phyloP scores from a whole-genome alignment of 2,329 filamentous ascomycete species.

The Remersonia thermophila region DNA sequence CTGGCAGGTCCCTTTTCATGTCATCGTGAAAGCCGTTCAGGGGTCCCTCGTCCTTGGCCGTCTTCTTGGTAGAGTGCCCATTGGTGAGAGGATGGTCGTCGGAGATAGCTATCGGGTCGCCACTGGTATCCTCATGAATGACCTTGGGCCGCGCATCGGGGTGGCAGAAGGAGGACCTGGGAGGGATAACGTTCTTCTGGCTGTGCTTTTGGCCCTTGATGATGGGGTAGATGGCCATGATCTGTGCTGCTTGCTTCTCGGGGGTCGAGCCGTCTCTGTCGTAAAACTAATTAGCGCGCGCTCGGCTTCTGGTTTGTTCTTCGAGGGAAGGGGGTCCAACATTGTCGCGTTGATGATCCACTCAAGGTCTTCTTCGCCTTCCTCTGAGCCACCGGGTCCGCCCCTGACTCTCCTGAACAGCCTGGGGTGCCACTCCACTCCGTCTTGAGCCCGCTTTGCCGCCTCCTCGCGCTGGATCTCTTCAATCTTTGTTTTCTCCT shows the following conservation, averaged over 20 bases:
- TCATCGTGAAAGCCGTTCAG: conserved; percentile 46
- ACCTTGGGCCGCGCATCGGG: conserved; percentile 10
- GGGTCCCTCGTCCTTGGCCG: conserved; percentile 30
- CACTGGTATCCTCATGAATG: conserved; percentile 13
- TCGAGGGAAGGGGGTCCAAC: conserved; percentile 34
- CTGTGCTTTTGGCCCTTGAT: conserved; percentile 58
- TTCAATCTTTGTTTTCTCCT: conserved; percentile 93
- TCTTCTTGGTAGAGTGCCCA: conserved; percentile 25
- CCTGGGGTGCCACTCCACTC: conserved; percentile 75
- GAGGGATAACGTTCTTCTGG: conserved; percentile 44
- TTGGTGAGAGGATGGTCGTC: conserved; percentile 23
- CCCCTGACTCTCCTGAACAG: conserved; percentile 68
- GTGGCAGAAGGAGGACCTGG: conserved; percentile 23
- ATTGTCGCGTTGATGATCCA: conserved; percentile 87
- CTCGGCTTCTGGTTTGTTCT: not conserved
- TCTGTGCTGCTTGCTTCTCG: conserved; percentile 64
- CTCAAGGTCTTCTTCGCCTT: conserved; percentile 80
- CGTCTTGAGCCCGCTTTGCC: conserved; percentile 62
- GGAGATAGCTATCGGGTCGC: conserved; percentile 47
- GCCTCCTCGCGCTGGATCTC: conserved; percentile 86
- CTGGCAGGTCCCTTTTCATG: conserved; percentile 37
- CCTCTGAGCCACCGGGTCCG: conserved; percentile 57
- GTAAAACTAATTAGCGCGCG: conserved; percentile 7
- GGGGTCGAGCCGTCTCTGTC: conserved; percentile 51
- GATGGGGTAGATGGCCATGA: conserved; percentile 76